Evolutionary conservation across 306 rosid species (phyloP), one percentile per base, ranked within the genome.

Genomic region (Vachellia collinsii): DNA sequence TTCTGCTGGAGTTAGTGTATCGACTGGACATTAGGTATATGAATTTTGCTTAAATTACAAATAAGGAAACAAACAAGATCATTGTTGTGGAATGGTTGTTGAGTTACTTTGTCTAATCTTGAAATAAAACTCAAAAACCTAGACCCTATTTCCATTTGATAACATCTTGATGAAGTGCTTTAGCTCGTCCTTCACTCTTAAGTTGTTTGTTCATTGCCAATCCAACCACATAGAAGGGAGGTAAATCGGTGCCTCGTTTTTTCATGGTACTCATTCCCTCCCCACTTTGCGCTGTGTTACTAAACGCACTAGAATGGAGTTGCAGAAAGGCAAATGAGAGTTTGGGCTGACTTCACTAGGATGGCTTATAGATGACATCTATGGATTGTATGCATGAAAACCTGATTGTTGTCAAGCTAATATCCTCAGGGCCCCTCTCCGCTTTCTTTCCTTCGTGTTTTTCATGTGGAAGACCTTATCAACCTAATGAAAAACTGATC

Each of bases 21-120:
- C 37, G 63, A 51, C 29, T 37, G 61, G 72, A 3, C 29, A 39
- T 58, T 59, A 48, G 71, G 61, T 77, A 34, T 65, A 13, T 38
- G 29, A 77, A 11, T 37, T 82, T 47, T 68, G 78, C 67, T 80
- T 51, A 73, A 66, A 47, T 74, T 4, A 5, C 20, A 11, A 37
- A 25, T 37, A 64, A 51, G 50, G 63, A 77, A 39, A 38, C 46
- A 14, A 7, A 13, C 23, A 29, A 47, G 59, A 53, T 67, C 14
- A 37, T 56, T 72, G 19, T 72, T 10, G 37, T 43, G 80, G 19
- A 53, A 22, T 48, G 16, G 76, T 37, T 51, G 16, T 9, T 73
- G 11, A 37, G 46, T 19, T 17, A 22, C 34, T 12, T 22, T 58
- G 12, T 16, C 41, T 68, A n/a, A 16, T 69, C 56, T 13, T 13